Base-by-base conservation (phyloP, 2,329 filamentous ascomycete genomes). In the Penicillium sp. region DNA sequence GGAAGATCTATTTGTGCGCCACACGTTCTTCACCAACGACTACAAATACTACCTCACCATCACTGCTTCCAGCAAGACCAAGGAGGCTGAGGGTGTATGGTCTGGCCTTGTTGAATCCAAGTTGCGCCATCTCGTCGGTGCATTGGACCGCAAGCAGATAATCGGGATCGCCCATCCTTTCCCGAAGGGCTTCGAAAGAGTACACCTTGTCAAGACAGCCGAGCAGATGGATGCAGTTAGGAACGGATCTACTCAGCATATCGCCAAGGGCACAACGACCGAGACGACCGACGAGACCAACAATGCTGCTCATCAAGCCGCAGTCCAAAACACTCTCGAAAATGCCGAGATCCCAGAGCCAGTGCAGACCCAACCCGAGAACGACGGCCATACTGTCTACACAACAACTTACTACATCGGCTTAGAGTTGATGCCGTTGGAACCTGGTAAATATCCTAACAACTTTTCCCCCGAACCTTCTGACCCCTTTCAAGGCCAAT, bases 41-140 rank as follows among this genome's bases (percentile, higher is more conserved):
- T 96, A 96, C 79, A 96, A 95, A 72, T 97, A 97, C 72, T 99
- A 97, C 71, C 85, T 99, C 50, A 90, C 88, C 48, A 88, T 99
- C 53, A 88, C 92, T 45, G 86, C 91, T 14, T 88, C 90, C 1
- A 92, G 90, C 71, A 89, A 84, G 56, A 89, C 86, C 31, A 92
- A 92, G 69, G 91, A 96, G 63, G 86, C 88, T 1, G 89, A 96
- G 67, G 87, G 90, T 50, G 83, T 88, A 2, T 97, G 93, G 90
- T 90, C 90, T 16, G 94, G 94, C 38, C 86, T 93, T 48, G 90
- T 99, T 4, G 91, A 97, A 73, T 97, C 94, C 14, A 97, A 95
- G 73, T 85, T 97, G 40, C 86, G 94, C 62, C 82, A 93, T 63
- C 81, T 99, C 14, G 90, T 97, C 14, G 85, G 87, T 60, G 88